Evolutionary conservation across 805 yeast species (phyloP), one percentile per base, ranked within the genome.

Genomic region (Kuraishia borneana): DNA sequence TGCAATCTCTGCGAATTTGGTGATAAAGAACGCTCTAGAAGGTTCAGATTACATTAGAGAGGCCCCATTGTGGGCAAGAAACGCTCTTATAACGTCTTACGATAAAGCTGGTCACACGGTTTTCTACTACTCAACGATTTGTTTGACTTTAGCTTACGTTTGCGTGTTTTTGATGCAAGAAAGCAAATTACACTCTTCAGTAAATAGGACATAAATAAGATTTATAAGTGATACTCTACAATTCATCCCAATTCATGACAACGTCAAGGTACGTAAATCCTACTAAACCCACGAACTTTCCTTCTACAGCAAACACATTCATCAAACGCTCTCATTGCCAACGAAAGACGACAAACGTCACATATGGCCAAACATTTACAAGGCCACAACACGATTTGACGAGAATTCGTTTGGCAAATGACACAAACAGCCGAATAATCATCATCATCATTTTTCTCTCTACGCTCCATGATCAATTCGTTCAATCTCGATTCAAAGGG

Each of bases 301-400:
- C 76, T 60, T 22, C 95, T 68, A 48, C 96, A 88, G 47, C 94
- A 82, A 0, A 87, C 89, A 54, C 96, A 88, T 1, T 78, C 79
- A 37, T 70, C 72, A 48, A 79, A 78, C 9, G 82, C 81, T 39
- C 87, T 68, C 22, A 77, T 58, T 6, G 83, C 84, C 34, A 88
- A 62, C 13, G 81, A 71, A 8, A 76, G 60, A 13, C 96, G 66
- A 49, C 96, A 88, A 18, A 71, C 68, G 42, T 87, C 95, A 54
- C 96, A 88, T 4, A 88, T 63, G 0, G 95, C 87, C 36, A 88
- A 72, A 53, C 96, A 88, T 45, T 75, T 72, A 51, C 96, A 88
- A 0, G 96, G 96, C 96, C 96, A 88, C 3, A 89, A 61, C 6
- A 88, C 76, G 28, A 88, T 71, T 37, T 79, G 82, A 42, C 96